Evolutionary conservation across 1,284 basidiomycete genomes (phyloP).

Genomic region (Trichosporon sp.): DNA sequence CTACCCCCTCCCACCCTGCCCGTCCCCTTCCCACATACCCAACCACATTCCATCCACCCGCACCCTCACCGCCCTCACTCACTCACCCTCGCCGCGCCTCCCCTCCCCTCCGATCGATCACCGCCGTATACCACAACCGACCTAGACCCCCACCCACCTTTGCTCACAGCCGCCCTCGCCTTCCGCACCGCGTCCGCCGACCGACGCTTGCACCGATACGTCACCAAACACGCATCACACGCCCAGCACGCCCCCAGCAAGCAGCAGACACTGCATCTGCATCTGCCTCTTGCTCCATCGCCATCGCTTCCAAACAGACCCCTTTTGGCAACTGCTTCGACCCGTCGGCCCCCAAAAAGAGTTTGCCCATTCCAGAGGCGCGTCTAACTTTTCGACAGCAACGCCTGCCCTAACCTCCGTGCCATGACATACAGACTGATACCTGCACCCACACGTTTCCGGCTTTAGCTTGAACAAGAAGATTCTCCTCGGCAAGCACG

Average conservation of each 20-base stretch:
- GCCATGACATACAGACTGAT: conserved; percentile 2
- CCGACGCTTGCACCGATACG: background rate
- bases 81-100: no score
- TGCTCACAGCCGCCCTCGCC: background rate
- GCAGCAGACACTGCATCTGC: background rate
- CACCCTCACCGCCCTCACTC: background rate
- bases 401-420: background rate
- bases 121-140: background rate
- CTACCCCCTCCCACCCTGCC: background rate
- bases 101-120: background rate
- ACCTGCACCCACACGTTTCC: background rate
- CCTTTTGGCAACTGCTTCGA: background rate
- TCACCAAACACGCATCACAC: background rate
- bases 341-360: background rate
- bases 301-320: background rate
- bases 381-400: conserved; percentile 3
- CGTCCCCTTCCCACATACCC: conserved; percentile 1
- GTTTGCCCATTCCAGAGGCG: background rate
- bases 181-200: background rate
- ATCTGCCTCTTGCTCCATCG: background rate
- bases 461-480: background rate
- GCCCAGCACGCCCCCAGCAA: background rate
- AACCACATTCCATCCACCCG: background rate
- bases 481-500: no score
- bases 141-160: background rate